Base-by-base conservation (phyloP, 2,329 filamentous ascomycete genomes). In the Ophiostoma australiae region DNA sequence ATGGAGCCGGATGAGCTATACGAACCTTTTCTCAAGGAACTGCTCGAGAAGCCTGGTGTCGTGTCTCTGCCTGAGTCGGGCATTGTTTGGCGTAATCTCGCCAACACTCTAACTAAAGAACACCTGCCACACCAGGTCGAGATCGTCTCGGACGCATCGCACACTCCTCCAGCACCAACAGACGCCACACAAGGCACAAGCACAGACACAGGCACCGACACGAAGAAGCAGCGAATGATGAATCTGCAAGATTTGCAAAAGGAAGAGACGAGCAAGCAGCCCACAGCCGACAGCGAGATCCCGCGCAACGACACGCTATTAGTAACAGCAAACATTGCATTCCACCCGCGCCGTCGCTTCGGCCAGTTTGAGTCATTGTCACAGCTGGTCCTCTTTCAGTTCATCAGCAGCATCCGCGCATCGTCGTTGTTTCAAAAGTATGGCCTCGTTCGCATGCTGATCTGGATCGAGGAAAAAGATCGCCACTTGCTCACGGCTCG, bases 391-490 rank as follows among this genome's bases (percentile, higher is more conserved):
- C 77, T 90, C 1, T 85, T 87, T 76, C 88, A 91, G 76, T 84
- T 92, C 71, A 82, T 89, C 75, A 81, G 80, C 63, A 83, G 85
- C 69, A 86, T 91, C 70, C 84, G 87, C 73, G 81, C 83, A 2
- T 83, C 87, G 68, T 79, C 82, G 0, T 82, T 90, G 0, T 87
- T 96, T 75, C 90, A 97, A 75, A 82, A 83, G 37, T 94, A 93
- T 77, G 94, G 94, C 3, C 85, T 89, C 23, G 89, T 97, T 3
- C 88, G 93, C 68, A 90, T 94, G 82, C 84, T 98, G 0, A 77
- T 94, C 55, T 94, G 93, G 89, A 76, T 89, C 3, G 84, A 86
- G 1, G 82, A 89, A 63, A 81, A 85, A 0, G 90, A 92, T 71
- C 87, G 87, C 74, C 76, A 79, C 7, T 73, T 78, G 1, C 74